Base-by-base conservation (phyloP, 2,329 filamentous ascomycete species). In the Polychaeton citri region DNA sequence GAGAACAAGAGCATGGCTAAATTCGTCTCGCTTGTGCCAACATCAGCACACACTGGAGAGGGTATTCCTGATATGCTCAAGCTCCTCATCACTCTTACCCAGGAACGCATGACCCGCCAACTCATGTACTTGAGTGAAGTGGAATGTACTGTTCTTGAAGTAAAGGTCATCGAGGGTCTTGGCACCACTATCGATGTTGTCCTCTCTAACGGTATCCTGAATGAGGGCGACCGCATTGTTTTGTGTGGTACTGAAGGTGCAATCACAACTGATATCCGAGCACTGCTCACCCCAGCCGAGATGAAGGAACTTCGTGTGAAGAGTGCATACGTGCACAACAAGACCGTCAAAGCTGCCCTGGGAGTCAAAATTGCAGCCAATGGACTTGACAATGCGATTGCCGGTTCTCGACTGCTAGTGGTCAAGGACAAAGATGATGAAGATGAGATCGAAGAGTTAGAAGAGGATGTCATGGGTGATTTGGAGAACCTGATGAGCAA, bases 341-440 rank as follows among this genome's bases (percentile, higher is more conserved):
- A 98, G 68, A 86, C 94, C 61, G 87, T 95, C 65, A 98, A 95
- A 71, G 90, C 92, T 15, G 86, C 90, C 6, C 74, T 98, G 54
- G 90, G 90, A 81, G 85, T 98, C 61, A 98, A 98, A 74, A 96
- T 98, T 56, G 86, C 86, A 44, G 90, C 88, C 31, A 92, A 94
- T 49, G 86, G 87, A 44, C 80, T 98, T 16, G 90, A 98, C 60
- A 80, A 84, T 43, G 90, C 92, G 48, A 96, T 98, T 60, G 90
- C 90, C 42, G 90, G 90, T 57, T 98, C 92, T 15, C 79, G 92
- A 47, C 69, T 98, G 50, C 76, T 98, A 51, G 87, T 98, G 19
- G 86, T 94, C 41, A 88, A 90, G 21, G 83, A 86, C 21, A 82
- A 94, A 50, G 88, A 98, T 49, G 90, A 98, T 44, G 90, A 98